Evolutionary conservation across 2,329 filamentous ascomycete species (phyloP).

Genomic region (Paraphaeosphaeria sporulosa): DNA sequence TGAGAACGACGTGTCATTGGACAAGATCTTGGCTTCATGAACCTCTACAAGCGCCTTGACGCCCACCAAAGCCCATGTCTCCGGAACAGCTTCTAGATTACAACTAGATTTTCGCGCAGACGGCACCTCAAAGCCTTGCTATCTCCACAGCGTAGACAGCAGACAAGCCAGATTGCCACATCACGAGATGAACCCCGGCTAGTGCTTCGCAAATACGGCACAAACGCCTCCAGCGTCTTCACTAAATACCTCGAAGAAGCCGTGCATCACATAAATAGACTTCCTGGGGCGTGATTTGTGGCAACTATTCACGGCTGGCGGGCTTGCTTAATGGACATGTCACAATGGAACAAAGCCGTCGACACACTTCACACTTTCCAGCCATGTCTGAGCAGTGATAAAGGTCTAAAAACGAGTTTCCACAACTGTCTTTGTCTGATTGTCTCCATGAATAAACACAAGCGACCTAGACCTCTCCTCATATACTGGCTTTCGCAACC

Average conservation of each 20-base stretch:
- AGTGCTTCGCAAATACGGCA: background rate
- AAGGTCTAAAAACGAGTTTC: conserved; percentile 33
- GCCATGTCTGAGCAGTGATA: conserved; percentile 32
- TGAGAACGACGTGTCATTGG: conserved; percentile 59
- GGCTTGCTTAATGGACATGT: conserved; percentile 5
- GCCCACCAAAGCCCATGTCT: background rate
- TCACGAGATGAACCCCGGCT: background rate
- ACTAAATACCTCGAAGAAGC: background rate
- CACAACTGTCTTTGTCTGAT: conserved; percentile 37
- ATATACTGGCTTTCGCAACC: conserved; percentile 18
- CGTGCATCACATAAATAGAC: background rate
- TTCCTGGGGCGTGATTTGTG: background rate
- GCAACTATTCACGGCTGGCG: background rate
- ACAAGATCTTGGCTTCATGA: conserved; percentile 61
- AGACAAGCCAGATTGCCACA: background rate
- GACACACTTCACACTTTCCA: conserved; percentile 17
- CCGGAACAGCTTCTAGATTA: background rate
- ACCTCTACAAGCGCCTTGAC: background rate
- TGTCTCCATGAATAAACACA: conserved; percentile 37
- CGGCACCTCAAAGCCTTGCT: background rate
- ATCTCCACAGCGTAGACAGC: background rate
- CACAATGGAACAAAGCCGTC: conserved; percentile 9
- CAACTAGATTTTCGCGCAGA: background rate
- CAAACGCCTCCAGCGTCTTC: conserved; percentile 1
- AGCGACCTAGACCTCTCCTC: conserved; percentile 21